Conservation (phyloP, 192 early-diverging fungal genomes). For the Coemansia sp. region DNA sequence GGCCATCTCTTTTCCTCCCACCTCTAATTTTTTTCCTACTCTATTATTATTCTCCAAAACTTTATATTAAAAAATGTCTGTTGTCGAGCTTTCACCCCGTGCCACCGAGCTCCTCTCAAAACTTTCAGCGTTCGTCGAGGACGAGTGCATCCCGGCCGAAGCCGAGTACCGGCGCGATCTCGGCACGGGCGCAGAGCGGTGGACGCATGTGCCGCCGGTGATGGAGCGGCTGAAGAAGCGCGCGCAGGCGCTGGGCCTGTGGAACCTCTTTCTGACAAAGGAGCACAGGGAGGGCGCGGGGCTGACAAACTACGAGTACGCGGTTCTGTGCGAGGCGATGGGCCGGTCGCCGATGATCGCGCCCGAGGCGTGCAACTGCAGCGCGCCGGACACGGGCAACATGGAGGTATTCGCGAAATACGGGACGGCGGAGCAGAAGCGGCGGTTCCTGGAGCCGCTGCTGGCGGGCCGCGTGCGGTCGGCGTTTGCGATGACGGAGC, state of each 20-base stretch:
- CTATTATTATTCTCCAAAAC: background rate
- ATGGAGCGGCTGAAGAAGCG: constrained; percentile 88
- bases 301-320: constrained; percentile 94
- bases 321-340: constrained; percentile 84
- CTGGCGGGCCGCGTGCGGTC: constrained; percentile 91
- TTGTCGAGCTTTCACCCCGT: constrained; percentile 46
- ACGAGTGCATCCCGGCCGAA: constrained; percentile 96
- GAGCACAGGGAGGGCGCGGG: constrained; percentile 83
- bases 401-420: constrained; percentile 99
- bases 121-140: constrained; percentile 55
- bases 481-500: constrained; percentile 99
- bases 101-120: constrained; percentile 31
- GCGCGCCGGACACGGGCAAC: constrained; percentile 97
- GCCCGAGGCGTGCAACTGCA: constrained; percentile 92
- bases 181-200: constrained; percentile 73
- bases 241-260: constrained; percentile 84
- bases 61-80: constrained; percentile 22
- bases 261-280: constrained; percentile 91
- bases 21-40: background rate
- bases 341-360: constrained; percentile 79
- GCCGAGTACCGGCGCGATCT: constrained; percentile 69
- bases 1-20: background rate
- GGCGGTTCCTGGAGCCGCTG: constrained; percentile 74
- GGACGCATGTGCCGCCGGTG: constrained; percentile 79
- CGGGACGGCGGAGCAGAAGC: constrained; percentile 81